phyloP scores from a whole-genome alignment of 495 filamentous ascomycete species.

The Penicillium parvum region DNA sequence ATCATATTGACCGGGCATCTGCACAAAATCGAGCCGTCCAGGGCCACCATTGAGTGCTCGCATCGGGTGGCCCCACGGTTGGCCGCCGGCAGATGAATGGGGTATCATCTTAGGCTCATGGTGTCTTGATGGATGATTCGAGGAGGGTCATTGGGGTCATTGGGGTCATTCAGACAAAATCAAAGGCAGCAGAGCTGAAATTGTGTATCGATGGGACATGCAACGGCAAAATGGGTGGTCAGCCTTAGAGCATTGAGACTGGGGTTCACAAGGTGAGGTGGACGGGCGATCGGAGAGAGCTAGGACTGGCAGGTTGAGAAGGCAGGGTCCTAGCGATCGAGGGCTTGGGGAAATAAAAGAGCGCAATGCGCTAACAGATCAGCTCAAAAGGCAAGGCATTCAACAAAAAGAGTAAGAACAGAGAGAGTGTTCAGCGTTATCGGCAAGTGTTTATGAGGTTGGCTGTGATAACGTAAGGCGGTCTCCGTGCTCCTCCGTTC shows the following conservation, averaged over 20 bases:
- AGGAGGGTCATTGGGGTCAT: conserved; percentile 12
- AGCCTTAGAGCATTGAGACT: background rate
- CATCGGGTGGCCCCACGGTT: conserved; percentile 39
- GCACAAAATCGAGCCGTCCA: conserved; percentile 29
- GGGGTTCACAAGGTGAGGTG: background rate
- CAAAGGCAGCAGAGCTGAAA: background rate
- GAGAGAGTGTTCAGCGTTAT: conserved; percentile 5
- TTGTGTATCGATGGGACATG: background rate
- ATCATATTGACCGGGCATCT: conserved; percentile 25
- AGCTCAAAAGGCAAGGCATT: background rate
- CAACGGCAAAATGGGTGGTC: background rate
- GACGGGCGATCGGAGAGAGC: background rate
- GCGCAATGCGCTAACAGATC: background rate
- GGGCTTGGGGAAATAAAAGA: background rate
- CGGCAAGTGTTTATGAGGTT: conserved; percentile 13
- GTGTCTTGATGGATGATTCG: conserved; percentile 23
- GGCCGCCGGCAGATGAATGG: conserved; percentile 44
- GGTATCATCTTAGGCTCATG: conserved; percentile 48
- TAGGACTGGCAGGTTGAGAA: background rate
- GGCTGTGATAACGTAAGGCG: conserved; percentile 19
- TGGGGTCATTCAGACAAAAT: conserved; percentile 5
- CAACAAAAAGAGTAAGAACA: background rate
- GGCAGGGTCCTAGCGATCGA: background rate
- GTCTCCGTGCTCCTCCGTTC: conserved; percentile 11
- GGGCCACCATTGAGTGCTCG: conserved; percentile 35